phyloP scores from a whole-genome alignment of 306 rosid genomes.

The Trifolium dubium region DNA sequence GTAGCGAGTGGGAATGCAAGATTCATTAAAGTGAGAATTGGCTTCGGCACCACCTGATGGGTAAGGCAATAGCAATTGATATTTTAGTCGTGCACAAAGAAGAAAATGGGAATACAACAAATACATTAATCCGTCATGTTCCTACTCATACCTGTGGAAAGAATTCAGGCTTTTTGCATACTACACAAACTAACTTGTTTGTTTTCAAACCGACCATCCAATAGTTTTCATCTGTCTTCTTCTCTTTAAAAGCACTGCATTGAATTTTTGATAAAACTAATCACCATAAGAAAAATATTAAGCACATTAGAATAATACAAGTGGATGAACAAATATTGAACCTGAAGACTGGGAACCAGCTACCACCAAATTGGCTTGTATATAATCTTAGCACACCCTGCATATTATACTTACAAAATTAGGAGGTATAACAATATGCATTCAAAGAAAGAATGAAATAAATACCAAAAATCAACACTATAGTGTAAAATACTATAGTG shows the following conservation, averaged over 20 bases:
- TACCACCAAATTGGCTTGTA: conserved; percentile 84
- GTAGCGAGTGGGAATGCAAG: conserved; percentile 92
- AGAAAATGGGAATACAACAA: conserved; percentile 14
- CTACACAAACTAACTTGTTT: conserved; percentile 79
- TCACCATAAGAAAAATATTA: conserved; percentile 4
- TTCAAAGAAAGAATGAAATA: conserved; percentile 13
- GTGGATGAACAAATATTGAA: conserved; percentile 44
- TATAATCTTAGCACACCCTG: conserved; percentile 87
- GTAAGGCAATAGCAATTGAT: conserved; percentile 37
- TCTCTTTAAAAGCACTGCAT: conserved; percentile 80
- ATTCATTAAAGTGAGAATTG: conserved; percentile 69
- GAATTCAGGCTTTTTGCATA: conserved; percentile 69
- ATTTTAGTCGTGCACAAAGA: conserved; percentile 28
- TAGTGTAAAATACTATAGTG: conserved; percentile 12
- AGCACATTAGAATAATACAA: conserved; percentile 12
- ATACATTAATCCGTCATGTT: conserved; percentile 18
- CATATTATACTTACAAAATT: conserved; percentile 29
- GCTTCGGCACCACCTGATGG: conserved; percentile 86
- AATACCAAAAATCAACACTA: conserved; percentile 16
- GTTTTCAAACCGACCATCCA: conserved; percentile 90
- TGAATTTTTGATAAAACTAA: conserved; percentile 36
- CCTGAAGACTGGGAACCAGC: conserved; percentile 97
- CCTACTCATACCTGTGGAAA: conserved; percentile 72
- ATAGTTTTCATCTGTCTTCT: conserved; percentile 75
- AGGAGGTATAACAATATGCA: conserved; percentile 35